These are phyloP conservation scores for Gossypium trilobum DNA, from an alignment of 441 rosid genomes.

Conservation along the genomic window DNA sequence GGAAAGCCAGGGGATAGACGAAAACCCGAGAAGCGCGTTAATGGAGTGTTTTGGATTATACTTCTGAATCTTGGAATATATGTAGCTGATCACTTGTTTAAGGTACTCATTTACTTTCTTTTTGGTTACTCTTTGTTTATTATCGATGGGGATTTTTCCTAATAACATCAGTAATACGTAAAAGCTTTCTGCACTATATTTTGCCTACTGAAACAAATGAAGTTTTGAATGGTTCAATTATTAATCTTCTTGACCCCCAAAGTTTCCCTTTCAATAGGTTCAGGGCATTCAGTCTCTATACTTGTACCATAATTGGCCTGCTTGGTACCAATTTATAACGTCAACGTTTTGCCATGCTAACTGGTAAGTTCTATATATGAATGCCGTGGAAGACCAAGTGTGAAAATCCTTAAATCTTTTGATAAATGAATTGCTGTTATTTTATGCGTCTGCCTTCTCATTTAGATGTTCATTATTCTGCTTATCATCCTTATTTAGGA, in stretches of 20 bases:
- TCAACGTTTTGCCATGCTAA: slow-evolving; percentile 86
- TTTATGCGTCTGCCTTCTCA: not conserved
- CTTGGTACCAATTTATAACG: slow-evolving; percentile 82
- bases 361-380: slow-evolving; percentile 45
- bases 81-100: slow-evolving; percentile 69
- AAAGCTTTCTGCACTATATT: not conserved
- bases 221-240: not conserved
- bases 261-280: slow-evolving; percentile 33
- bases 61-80: slow-evolving; percentile 66
- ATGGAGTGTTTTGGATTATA: slow-evolving; percentile 78
- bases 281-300: slow-evolving; percentile 51
- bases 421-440: not conserved
- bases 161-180: not conserved
- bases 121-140: not conserved
- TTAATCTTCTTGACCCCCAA: not conserved
- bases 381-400: not conserved
- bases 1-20: slow-evolving; percentile 38
- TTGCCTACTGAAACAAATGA: not conserved
- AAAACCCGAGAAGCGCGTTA: slow-evolving; percentile 47
- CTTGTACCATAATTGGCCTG: slow-evolving; percentile 66
- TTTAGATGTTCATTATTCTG: not conserved
- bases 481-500: slow-evolving; percentile 37
- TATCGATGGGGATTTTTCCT: not conserved
- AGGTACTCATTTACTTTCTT: slow-evolving; percentile 31
- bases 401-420: not conserved